Evolutionary conservation across 371 early-diverging fungal genomes (phyloP).

Genomic region (Apophysomyces trapeziformis): DNA sequence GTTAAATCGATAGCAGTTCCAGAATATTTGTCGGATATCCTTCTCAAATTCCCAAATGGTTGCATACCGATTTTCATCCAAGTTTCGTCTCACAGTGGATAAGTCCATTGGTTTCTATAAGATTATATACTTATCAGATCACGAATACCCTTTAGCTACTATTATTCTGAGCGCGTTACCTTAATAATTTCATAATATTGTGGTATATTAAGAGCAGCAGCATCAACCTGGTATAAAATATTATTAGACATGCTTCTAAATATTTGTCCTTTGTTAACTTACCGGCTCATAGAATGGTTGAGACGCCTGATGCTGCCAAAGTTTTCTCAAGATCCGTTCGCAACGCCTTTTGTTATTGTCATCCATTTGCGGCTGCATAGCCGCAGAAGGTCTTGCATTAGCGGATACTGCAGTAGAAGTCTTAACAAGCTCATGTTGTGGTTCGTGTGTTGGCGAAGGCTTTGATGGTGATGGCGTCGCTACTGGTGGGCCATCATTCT

Average conservation of each 20-base stretch:
- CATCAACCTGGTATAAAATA: constrained; percentile 72
- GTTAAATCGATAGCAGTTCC: constrained; percentile 95
- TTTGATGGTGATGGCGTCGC: constrained; percentile 9
- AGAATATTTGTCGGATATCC: constrained; percentile 72
- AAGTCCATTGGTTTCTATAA: constrained; percentile 92
- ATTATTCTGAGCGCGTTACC: background rate
- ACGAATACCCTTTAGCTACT: background rate
- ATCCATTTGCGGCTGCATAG: constrained; percentile 34
- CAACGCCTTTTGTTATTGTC: constrained; percentile 41
- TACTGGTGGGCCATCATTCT: background rate
- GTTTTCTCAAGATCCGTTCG: constrained; percentile 39
- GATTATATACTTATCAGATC: background rate
- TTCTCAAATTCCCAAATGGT: constrained; percentile 56
- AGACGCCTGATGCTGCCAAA: constrained; percentile 42
- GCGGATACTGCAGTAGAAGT: constrained; percentile 7
- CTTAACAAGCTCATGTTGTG: constrained; percentile 2
- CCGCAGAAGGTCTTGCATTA: background rate
- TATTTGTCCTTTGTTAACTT: background rate
- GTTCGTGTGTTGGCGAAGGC: constrained; percentile 8
- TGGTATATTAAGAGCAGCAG: constrained; percentile 80
- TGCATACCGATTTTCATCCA: constrained; percentile 62
- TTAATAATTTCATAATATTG: constrained; percentile 89
- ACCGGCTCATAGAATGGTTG: constrained; percentile 48
- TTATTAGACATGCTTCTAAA: background rate
- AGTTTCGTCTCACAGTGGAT: constrained; percentile 78